These are phyloP conservation scores for Stagonosporopsis vannaccii DNA, from an alignment of 2,329 filamentous ascomycete species.

Conservation along the genomic window DNA sequence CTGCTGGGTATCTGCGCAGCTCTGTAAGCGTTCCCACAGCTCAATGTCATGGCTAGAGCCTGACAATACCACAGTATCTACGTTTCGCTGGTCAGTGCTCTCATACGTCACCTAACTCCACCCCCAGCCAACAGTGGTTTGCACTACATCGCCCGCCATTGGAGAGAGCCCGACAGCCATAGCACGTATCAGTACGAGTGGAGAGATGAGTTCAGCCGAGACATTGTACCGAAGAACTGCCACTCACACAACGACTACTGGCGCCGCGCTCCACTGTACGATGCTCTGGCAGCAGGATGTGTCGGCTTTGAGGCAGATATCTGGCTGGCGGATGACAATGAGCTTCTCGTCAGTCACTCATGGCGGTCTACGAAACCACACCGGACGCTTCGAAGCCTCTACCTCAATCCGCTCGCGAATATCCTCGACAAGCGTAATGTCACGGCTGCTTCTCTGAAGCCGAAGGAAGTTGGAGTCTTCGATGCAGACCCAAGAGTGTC, in stretches of 20 bases:
- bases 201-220: slow-evolving; percentile 49
- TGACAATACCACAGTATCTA: slow-evolving; percentile 28
- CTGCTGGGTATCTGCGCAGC: slow-evolving; percentile 28
- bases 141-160: slow-evolving; percentile 32
- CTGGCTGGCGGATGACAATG: slow-evolving; percentile 32
- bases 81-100: slow-evolving; percentile 28
- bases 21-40: slow-evolving; percentile 20
- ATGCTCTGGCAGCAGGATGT: slow-evolving; percentile 51
- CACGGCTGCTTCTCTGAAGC: slow-evolving; percentile 23
- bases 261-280: slow-evolving; percentile 50
- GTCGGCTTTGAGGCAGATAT: slow-evolving; percentile 45
- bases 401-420: slow-evolving; percentile 52
- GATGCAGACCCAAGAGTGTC: slow-evolving; percentile 51
- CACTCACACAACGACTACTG: slow-evolving; percentile 57
- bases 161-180: slow-evolving; percentile 34
- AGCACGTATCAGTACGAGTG: slow-evolving; percentile 36
- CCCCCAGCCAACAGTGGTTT: slow-evolving; percentile 30
- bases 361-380: slow-evolving; percentile 25
- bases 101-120: slow-evolving; percentile 33
- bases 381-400: slow-evolving; percentile 38
- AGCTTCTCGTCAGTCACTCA: slow-evolving; percentile 42
- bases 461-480: slow-evolving; percentile 59
- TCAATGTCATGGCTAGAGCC: no score
- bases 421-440: slow-evolving; percentile 46
- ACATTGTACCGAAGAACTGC: slow-evolving; percentile 46